These are phyloP conservation scores for Candida sp. DNA, from an alignment of 1,139 yeast species.

Conservation along the genomic window DNA sequence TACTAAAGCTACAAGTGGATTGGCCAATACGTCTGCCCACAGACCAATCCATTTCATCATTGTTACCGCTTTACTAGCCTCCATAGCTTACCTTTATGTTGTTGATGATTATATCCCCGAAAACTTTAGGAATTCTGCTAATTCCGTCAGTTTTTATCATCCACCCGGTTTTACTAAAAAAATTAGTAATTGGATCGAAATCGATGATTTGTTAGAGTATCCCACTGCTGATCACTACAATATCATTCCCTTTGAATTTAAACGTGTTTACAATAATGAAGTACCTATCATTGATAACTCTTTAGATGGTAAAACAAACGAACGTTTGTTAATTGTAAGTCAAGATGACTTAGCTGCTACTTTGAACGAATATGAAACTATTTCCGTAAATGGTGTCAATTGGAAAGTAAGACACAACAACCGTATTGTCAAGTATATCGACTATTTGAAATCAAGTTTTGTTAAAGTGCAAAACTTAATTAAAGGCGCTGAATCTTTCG, in stretches of 20 bases:
- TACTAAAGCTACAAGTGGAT: constrained; percentile 31
- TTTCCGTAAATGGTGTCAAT: constrained; percentile 39
- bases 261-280: constrained; percentile 30
- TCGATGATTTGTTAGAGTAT: constrained; percentile 29
- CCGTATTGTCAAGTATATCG: constrained; percentile 62
- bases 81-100: constrained; percentile 77
- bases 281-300: constrained; percentile 33
- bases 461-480: constrained; percentile 51
- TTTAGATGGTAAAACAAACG: constrained; percentile 29
- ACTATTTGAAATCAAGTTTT: constrained; percentile 48
- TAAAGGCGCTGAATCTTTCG: constrained; percentile 82
- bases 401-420: constrained; percentile 71
- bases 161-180: constrained; percentile 41
- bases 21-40: constrained; percentile 70
- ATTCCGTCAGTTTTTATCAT: constrained; percentile 29
- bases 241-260: constrained; percentile 56
- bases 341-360: constrained; percentile 31
- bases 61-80: constrained; percentile 68
- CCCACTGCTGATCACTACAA: constrained; percentile 44
- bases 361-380: constrained; percentile 26
- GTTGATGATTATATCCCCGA: constrained; percentile 73
- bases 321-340: constrained; percentile 41
- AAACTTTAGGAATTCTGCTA: constrained; percentile 14
- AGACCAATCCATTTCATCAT: constrained; percentile 90
- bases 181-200: constrained; percentile 40